These are phyloP conservation scores for Veloboletus limbatus DNA, from an alignment of 1,284 basidiomycete genomes.

Conservation along the genomic window DNA sequence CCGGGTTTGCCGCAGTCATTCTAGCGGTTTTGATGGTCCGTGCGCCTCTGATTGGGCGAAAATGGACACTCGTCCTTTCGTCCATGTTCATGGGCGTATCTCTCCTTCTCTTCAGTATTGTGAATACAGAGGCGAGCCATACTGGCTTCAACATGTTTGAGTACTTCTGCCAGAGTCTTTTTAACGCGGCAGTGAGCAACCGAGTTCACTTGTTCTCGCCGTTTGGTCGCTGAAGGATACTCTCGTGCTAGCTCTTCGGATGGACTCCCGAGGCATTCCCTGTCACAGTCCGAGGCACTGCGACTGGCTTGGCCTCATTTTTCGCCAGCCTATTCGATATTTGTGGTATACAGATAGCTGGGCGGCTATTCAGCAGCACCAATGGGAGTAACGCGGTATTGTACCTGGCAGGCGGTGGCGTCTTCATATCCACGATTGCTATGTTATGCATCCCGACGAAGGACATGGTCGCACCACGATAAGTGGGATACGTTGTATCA, in stretches of 20 bases:
- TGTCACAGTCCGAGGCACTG: constrained; percentile 16
- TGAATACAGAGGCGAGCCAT: constrained; percentile 17
- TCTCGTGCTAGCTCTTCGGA: constrained; percentile 13
- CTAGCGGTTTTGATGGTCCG: constrained; percentile 17
- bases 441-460: constrained; percentile 9
- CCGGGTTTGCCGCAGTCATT: constrained; percentile 9
- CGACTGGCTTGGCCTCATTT: constrained; percentile 10
- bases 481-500: background rate
- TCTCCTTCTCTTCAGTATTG: constrained; percentile 14
- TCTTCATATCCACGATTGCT: constrained; percentile 9
- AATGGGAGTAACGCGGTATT: constrained; percentile 14
- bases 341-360: constrained; percentile 8
- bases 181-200: constrained; percentile 8
- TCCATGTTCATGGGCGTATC: constrained; percentile 7
- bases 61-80: constrained; percentile 19
- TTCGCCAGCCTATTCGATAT: constrained; percentile 8
- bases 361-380: constrained; percentile 5
- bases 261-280: constrained; percentile 23
- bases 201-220: background rate
- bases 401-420: constrained; percentile 15
- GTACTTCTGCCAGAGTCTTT: constrained; percentile 17
- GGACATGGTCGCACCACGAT: constrained; percentile 19
- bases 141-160: constrained; percentile 16
- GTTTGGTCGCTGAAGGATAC: background rate
- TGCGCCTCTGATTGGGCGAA: constrained; percentile 15